Evolutionary conservation across 2,329 filamentous ascomycete species (phyloP).

Genomic region (Orbilia brochopaga): DNA sequence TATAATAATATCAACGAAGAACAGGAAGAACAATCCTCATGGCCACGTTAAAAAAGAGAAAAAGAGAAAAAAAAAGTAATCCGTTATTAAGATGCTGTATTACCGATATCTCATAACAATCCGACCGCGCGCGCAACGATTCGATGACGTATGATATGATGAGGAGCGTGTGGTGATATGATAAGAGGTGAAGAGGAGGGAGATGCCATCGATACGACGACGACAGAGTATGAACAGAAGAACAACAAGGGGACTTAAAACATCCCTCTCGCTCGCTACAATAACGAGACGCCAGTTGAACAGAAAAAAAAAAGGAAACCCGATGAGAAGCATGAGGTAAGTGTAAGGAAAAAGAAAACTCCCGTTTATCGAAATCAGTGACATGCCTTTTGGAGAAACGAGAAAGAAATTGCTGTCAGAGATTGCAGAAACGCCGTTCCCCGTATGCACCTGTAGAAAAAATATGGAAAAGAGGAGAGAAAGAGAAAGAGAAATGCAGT

Average conservation of each 20-base stretch:
- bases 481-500: neutral
- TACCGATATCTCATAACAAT: slow-evolving; percentile 1
- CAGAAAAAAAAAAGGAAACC: slow-evolving; percentile 3
- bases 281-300: slow-evolving; percentile 2
- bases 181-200: slow-evolving; percentile 21
- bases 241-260: neutral
- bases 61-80: no score
- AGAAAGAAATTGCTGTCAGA: slow-evolving; percentile 14
- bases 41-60: slow-evolving; percentile 26
- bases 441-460: slow-evolving; percentile 39
- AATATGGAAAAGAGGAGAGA: neutral
- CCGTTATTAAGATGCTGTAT: slow-evolving; percentile 31
- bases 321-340: slow-evolving; percentile 1
- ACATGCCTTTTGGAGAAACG: slow-evolving; percentile 10
- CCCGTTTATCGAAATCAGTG: slow-evolving; percentile 43
- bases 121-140: neutral
- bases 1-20: slow-evolving; percentile 8
- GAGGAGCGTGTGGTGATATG: slow-evolving; percentile 10
- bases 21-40: slow-evolving; percentile 29
- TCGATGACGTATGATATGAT: neutral
- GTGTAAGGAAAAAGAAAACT: slow-evolving; percentile 22
- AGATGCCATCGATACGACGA: slow-evolving; percentile 7
- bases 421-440: slow-evolving; percentile 43
- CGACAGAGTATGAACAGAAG: neutral
- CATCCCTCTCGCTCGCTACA: slow-evolving; percentile 2